Evolutionary conservation across 495 filamentous ascomycete genomes (phyloP), one percentile per base, ranked within the genome.

Genomic region (Collariella sp.): DNA sequence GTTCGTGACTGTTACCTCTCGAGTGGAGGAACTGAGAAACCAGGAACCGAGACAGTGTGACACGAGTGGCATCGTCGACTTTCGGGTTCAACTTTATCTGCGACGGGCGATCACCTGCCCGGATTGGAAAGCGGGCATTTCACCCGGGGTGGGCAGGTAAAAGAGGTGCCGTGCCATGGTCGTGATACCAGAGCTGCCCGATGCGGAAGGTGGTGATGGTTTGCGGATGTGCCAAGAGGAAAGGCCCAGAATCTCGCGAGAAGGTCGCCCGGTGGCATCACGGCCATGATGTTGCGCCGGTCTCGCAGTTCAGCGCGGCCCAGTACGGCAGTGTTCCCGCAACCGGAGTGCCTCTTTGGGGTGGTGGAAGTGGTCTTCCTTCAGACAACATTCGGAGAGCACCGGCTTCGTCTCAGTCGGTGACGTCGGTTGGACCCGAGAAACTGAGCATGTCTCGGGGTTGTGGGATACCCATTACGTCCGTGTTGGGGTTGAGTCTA

Each of bases 121-220:
- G 18, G 49, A 53, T 48, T 24, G 50, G 50, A 58, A 38, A 41
- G 4, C 24, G 45, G 56, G 56, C 12, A 29, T 38, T 52, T 43
- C 45, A 50, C 24, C 56, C 56, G 50, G 31, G 43, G 29, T 45
- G 16, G 43, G 56, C 56, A 58, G 56, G 56, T 58, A 31, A 26
- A 46, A 33, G 49, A 45, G 6, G 18, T 16, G 31, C 33, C 20
- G 24, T 47, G 13, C 26, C 55, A 57, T 57, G 6, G 42, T 18
- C 19, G 33, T 35, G 41, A 58, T 42, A 33, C 16, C 18, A 42
- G 15, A 7, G 18, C 0, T 12, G 23, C 56, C 50, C 0, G 19
- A 58, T 26, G 12, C 20, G 51, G 56, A 48, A 58, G 56, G 56
- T 53, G 38, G 33, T 38, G 19, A 24, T 55, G 42, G 15, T 2